Percentiles rank a stretch among this genome's conserved stretches.
These are phyloP conservation scores for Biancaea sappan DNA, from an alignment of 306 rosid genomes.

Conservation along the genomic window DNA sequence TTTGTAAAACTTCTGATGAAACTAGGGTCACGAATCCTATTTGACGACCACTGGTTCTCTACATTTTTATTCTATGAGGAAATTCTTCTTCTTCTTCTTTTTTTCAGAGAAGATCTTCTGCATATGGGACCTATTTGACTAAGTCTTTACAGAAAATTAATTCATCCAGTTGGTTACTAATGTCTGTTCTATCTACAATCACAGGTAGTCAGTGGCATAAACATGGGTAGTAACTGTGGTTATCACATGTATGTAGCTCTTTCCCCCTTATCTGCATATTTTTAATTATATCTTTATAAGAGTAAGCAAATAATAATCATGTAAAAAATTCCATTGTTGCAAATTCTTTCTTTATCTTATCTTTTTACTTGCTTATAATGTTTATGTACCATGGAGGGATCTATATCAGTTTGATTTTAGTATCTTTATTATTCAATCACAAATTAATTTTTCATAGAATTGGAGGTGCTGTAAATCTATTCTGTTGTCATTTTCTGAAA, in stretches of 20 bases:
- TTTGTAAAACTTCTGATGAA: neutral
- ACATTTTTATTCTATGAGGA: neutral
- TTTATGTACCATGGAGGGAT: neutral
- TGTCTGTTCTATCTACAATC: slow-evolving; percentile 23
- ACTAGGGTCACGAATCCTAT: neutral
- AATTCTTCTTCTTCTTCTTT: neutral
- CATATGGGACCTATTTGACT: slow-evolving; percentile 8
- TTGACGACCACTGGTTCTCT: neutral
- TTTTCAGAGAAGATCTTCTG: slow-evolving; percentile 5
- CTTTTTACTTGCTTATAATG: neutral
- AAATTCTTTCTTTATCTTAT: neutral
- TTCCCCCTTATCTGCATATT: neutral
- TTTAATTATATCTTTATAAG: neutral
- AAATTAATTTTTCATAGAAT: neutral
- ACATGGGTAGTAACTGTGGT: slow-evolving; percentile 94
- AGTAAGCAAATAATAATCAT: slow-evolving; percentile 4
- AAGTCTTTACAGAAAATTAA: neutral
- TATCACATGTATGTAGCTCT: slow-evolving; percentile 67
- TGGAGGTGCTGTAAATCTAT: slow-evolving; percentile 6
- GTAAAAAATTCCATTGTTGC: slow-evolving; percentile 5
- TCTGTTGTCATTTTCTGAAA: neutral
- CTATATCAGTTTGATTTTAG: neutral
- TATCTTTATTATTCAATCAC: neutral
- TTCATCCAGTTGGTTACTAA: slow-evolving; percentile 27
- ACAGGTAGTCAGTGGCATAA: slow-evolving; percentile 96